Base-by-base conservation (phyloP, 2,329 filamentous ascomycete species). In the Zasmidium citrigriseum region DNA sequence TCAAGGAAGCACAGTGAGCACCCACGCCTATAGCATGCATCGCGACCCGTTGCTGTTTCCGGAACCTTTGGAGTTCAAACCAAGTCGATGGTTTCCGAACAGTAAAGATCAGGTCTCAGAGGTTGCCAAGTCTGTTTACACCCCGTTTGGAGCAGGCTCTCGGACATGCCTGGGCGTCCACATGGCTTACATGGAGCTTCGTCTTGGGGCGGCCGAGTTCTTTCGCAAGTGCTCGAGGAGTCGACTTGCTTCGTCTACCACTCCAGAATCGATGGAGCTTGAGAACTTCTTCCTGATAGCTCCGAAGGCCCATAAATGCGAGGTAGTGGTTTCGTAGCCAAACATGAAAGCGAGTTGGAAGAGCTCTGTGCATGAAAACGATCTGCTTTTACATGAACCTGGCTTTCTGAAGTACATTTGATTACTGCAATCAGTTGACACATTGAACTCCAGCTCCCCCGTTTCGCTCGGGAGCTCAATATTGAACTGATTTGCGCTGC, bases 291-390 rank as follows among this genome's bases (percentile, higher is more conserved):
- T 73, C 56, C 25, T 73, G 22, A 69, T 71, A n/a, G 58, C 64
- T 5, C 71, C 71, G 1, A 62, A 60, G 11, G 72, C 55, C 64
- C 78, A 75, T 0, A 75, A 71, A 2, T n/a, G n/a, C n/a, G n/a
- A n/a, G n/a, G n/a, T n/a, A n/a, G n/a, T n/a, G n/a, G n/a, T n/a
- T n/a, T n/a, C n/a, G n/a, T n/a, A n/a, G n/a, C n/a, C n/a, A n/a
- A n/a, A n/a, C n/a, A n/a, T n/a, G n/a, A n/a, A n/a, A n/a, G n/a
- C n/a, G n/a, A n/a, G n/a, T n/a, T n/a, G n/a, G n/a, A n/a, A n/a
- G n/a, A n/a, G n/a, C n/a, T n/a, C n/a, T n/a, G n/a, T n/a, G n/a
- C n/a, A n/a, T n/a, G n/a, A n/a, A n/a, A n/a, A n/a, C n/a, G n/a
- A n/a, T n/a, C n/a, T n/a, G n/a, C n/a, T n/a, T n/a, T n/a, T n/a